Evolutionary conservation across 1,284 basidiomycete species (phyloP), one percentile per base, ranked within the genome.

Genomic region (Phaffia rhodozyma): DNA sequence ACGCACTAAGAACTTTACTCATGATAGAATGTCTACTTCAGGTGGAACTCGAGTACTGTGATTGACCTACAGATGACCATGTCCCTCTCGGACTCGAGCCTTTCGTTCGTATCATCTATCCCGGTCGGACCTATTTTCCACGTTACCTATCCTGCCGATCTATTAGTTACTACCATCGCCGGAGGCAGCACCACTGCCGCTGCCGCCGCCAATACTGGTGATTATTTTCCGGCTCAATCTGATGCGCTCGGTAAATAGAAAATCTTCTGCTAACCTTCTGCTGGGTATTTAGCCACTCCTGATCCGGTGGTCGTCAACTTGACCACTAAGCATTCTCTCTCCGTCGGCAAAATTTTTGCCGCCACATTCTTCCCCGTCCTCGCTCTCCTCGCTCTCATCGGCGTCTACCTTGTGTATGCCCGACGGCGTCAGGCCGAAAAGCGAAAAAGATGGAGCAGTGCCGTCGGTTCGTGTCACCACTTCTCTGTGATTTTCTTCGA

Each of bases 121-220:
- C 82, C 85, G 21, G 80, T 83, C 20, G 89, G 86, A 0, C 90
- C 90, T 29, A 73, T 86, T 58, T 89, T 89, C 73, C 82, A 78
- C 11, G 71, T 76, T 61, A 71, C 66, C 43, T 76, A 75, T 66
- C 65, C 67, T 27, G 84, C 83, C 1, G 85, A 84, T 72, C 63
- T 61, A n/a, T 13, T 63, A 13, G 55, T 63, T 23, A 65, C 69
- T 20, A 64, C 65, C 11, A 57, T 58, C 34, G 50, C 58, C 3
- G 34, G 62, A n/a, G 64, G 59, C 18, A 65, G 64, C 20, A 58
- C 56, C 7, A 68, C 67, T 9, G 60, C 58, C n/a, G 64, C 61
- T 48, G 65, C 60, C 55, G 68, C 72, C 25, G 69, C 70, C 29
- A 69, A 69, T 13, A 69, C 68, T 20, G 70, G 67, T 2, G 69